Base-by-base conservation (phyloP, 352 stramenopile species). In the Phytophthora palmivora region DNA sequence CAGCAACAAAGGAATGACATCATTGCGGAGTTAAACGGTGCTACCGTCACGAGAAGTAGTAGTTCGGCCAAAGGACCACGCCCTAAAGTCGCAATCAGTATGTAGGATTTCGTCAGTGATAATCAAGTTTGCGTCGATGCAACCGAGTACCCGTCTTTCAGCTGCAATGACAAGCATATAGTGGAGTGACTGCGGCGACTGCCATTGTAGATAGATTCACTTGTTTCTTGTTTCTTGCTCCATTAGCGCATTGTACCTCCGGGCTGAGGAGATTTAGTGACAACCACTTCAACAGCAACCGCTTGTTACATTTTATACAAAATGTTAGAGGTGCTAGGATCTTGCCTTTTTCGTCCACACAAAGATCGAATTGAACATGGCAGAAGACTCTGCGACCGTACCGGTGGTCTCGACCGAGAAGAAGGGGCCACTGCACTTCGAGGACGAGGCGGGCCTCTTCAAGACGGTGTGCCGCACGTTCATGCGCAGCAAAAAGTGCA, bases 381-480 rank as follows among this genome's bases (percentile, higher is more conserved):
- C 48, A 37, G 42, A 66, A 19, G 48, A 71, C 26, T 6, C 24
- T 6, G 33, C 18, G 11, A 28, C 19, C 16, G 38, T 36, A 8
- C 28, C 52, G 45, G 26, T 48, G 51, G 30, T 58, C 21, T 10
- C 51, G 18, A 26, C 39, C 22, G 51, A 66, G 53, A 65, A 62
- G 42, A 61, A 58, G 32, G 47, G 46, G 0, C 58, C 70, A 0
- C 55, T 46, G 28, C 70, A 86, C 58, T 86, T 80, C 47, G 74
- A 81, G 42, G 77, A 91, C 55, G 65, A 74, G 21, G 79, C 75
- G 8, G 73, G 71, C 6, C 64, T 73, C 26, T 89, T 91, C 65
- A 84, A 85, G 76, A 78, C 47, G n/a, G 71, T 89, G 21, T 89
- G 82, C 46, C 76, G 78, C 19, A 47, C 30, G n/a, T 89, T 77